Percentiles rank a stretch among this genome's conserved stretches.
Evolutionary conservation across 225 moss, liverwort and hornwort species (phyloP).

Genomic region (Sphagnum contortum): DNA sequence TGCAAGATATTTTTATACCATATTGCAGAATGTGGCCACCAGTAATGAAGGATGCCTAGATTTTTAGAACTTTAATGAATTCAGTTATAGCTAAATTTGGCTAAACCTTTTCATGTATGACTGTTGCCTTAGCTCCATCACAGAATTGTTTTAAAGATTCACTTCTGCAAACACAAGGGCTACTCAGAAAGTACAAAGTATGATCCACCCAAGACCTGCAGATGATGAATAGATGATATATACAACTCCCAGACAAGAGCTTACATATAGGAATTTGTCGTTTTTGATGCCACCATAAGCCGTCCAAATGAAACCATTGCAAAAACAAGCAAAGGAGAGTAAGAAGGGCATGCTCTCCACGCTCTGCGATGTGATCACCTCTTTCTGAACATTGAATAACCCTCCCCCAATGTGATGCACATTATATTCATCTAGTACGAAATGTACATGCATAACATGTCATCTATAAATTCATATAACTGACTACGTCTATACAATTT

Average conservation of each 20-base stretch:
- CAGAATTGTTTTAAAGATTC: not conserved
- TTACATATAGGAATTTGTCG: constrained; percentile 79
- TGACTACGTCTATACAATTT: not conserved
- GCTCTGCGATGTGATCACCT: constrained; percentile 61
- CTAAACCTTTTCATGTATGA: not conserved
- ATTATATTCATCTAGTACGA: not conserved
- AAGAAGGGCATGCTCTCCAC: constrained; percentile 66
- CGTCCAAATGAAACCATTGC: constrained; percentile 72
- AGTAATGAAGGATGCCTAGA: no score
- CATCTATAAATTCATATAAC: not conserved
- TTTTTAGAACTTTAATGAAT: no score
- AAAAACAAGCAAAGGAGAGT: constrained; percentile 54
- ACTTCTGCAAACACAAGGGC: not conserved
- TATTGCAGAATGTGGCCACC: no score
- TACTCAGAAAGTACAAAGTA: not conserved
- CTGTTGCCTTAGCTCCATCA: no score
- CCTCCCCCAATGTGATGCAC: not conserved
- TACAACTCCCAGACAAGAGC: constrained; percentile 2
- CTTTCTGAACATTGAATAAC: constrained; percentile 22
- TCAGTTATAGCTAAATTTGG: no score
- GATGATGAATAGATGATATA: no score
- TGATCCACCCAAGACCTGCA: no score
- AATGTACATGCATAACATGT: not conserved
- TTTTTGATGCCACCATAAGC: constrained; percentile 49
- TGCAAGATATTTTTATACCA: no score